Conservation (phyloP, 352 stramenopile genomes). For the Phytopythium montanum region DNA sequence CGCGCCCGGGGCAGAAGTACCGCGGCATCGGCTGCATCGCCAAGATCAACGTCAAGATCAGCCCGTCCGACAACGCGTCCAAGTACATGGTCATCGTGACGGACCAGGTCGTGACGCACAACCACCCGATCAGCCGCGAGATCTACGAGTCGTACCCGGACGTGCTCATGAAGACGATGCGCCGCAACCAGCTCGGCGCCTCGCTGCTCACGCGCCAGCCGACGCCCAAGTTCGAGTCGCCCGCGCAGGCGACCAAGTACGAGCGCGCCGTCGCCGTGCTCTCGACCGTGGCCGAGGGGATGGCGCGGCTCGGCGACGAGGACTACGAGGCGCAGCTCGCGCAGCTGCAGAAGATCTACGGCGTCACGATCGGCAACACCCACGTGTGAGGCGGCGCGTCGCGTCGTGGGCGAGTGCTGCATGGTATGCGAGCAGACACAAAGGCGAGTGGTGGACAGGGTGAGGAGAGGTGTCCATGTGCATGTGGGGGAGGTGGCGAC, state of each 20-base stretch:
- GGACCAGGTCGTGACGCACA: conserved; percentile 84
- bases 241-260: conserved; percentile 74
- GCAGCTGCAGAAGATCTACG: conserved; percentile 79
- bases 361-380: conserved; percentile 45
- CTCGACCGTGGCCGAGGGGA: conserved; percentile 66
- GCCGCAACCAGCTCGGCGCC: conserved; percentile 63
- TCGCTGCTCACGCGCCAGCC: conserved; percentile 61
- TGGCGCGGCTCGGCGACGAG: conserved; percentile 65
- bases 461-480: no score
- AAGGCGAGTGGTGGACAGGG: no score
- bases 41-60: conserved; percentile 89
- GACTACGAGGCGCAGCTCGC: conserved; percentile 71
- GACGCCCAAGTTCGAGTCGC: conserved; percentile 71
- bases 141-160: conserved; percentile 86
- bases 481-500: no score
- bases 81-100: conserved; percentile 89
- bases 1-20: conserved; percentile 76
- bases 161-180: conserved; percentile 82
- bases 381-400: conserved; percentile 32
- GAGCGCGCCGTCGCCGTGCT: conserved; percentile 63
- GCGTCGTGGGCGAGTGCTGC: no score
- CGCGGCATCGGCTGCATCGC: conserved; percentile 80
- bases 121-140: conserved; percentile 79
- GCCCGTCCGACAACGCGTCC: conserved; percentile 67
- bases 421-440: no score